Evolutionary conservation across 768 basidiomycete species (phyloP), one percentile per base, ranked within the genome.

Genomic region (Pleurotus cornucopiae): DNA sequence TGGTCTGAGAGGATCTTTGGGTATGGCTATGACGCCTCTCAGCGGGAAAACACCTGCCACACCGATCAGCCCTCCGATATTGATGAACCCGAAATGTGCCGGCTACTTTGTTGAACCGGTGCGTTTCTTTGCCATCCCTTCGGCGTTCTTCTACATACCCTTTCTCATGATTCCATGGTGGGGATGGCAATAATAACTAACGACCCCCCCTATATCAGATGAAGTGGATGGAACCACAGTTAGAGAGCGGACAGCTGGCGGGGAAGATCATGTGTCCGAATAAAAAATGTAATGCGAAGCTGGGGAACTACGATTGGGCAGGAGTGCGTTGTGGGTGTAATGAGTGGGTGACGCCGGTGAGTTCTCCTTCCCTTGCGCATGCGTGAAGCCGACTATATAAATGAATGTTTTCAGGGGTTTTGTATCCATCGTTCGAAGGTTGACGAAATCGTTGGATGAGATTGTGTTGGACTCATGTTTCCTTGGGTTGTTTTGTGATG

Each of bases 51-150:
- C 58, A 30, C 56, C 54, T 39, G 64, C 57, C 56, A 71, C 54
- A 64, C 62, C 60, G 60, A 76, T 64, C 46, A 85, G 84, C 55
- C 77, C 82, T 1, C 88, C 89, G 2, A 88, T 90, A 38, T 68
- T 95, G 46, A 70, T 78, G 37, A 91, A 94, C 64, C 75, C 88
- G 12, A 86, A 87, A 63, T 98, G 97, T 70, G 96, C 94, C 1
- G 95, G 94, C 6, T 99, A 99, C 69, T 98, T 98, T 66, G 84
- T 98, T 45, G 96, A 98, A 67, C 94, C 94, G 34, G 93, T 97
- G 64, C 62, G 90, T 78, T 6, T 18, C 18, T 56, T 46, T 21
- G 11, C 18, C 26, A 18, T 48, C 16, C 56, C 16, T 6, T 12
- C 25, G 39, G 18, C 18, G 9, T 16, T 11, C 7, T 13, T 59